Percentiles rank a stretch among this genome's conserved stretches.
Conservation (phyloP, 2,329 filamentous ascomycete species). For the Hymenoscyphus fructigenus region DNA sequence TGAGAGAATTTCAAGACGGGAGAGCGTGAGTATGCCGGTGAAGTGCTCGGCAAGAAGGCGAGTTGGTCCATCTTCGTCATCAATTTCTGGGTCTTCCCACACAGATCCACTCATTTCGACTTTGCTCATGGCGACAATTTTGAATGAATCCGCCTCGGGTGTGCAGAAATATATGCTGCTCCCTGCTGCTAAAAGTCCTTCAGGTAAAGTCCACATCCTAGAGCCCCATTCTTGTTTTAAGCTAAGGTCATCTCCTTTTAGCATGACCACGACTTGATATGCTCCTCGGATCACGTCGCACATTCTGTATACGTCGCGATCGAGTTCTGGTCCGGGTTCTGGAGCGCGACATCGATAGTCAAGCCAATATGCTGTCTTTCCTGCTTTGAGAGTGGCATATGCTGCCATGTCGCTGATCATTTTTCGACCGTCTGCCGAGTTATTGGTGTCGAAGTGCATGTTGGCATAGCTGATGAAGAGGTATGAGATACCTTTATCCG, state of each 20-base stretch:
- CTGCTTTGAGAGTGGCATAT: slow-evolving; percentile 1
- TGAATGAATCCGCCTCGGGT: not conserved
- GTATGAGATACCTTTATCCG: slow-evolving; percentile 9
- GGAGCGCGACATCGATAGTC: slow-evolving; percentile 12
- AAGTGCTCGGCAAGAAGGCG: slow-evolving; percentile 25
- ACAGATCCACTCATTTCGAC: slow-evolving; percentile 9
- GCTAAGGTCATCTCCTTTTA: not conserved
- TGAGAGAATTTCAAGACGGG: slow-evolving; percentile 33
- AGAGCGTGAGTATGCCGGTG: slow-evolving; percentile 28
- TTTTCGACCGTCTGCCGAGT: slow-evolving; percentile 8
- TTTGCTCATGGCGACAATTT: slow-evolving; percentile 7
- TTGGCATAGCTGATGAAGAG: slow-evolving; percentile 19
- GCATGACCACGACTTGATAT: slow-evolving; percentile 9
- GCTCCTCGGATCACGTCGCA: slow-evolving; percentile 22
- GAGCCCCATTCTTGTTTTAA: slow-evolving; percentile 14
- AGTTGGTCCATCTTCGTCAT: slow-evolving; percentile 18
- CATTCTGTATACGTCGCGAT: slow-evolving; percentile 20
- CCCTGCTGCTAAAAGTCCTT: slow-evolving; percentile 3
- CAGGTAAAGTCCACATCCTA: slow-evolving; percentile 21
- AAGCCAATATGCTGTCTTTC: slow-evolving; percentile 16
- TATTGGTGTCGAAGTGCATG: slow-evolving; percentile 16
- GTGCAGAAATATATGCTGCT: slow-evolving; percentile 7
- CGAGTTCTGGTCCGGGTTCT: slow-evolving; percentile 9
- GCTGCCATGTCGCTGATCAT: slow-evolving; percentile 12
- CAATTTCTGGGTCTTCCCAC: slow-evolving; percentile 6